Percentiles rank a stretch among this genome's conserved stretches.
These are phyloP conservation scores for Barnettozyma populi DNA, from an alignment of 805 yeast genomes.

Conservation along the genomic window DNA sequence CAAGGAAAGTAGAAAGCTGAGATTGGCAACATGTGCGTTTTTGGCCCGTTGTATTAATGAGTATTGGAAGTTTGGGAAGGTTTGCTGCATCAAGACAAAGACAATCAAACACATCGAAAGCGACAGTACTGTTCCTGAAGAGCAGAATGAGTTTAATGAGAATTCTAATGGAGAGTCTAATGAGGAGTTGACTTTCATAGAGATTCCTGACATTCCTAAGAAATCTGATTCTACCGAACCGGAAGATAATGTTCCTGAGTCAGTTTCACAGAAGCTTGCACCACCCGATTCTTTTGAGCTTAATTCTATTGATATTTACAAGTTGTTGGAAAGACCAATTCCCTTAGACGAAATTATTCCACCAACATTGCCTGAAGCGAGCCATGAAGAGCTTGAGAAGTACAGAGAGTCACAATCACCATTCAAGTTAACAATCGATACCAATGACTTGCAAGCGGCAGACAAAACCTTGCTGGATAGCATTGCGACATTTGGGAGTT, in stretches of 20 bases:
- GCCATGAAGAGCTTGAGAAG: constrained; percentile 26
- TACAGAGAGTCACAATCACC: constrained; percentile 17
- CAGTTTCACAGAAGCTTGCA: not conserved
- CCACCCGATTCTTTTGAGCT: not conserved
- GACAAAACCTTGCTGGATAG: constrained; percentile 32
- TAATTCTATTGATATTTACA: constrained; percentile 33
- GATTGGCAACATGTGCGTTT: constrained; percentile 61
- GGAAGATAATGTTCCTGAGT: constrained; percentile 1
- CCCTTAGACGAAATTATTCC: constrained; percentile 30
- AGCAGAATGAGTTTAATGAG: constrained; percentile 1
- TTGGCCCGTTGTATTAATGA: constrained; percentile 71
- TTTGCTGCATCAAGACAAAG: constrained; percentile 53
- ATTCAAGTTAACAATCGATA: constrained; percentile 29
- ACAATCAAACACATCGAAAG: constrained; percentile 32
- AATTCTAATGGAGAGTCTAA: too few relatives aligned
- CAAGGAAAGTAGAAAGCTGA: constrained; percentile 62
- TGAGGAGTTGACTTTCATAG: not conserved
- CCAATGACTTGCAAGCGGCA: constrained; percentile 27
- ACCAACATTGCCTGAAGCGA: constrained; percentile 25
- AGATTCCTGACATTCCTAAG: constrained; percentile 3
- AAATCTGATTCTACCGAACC: constrained; percentile 3
- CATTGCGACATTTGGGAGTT: constrained; percentile 29
- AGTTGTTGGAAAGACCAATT: constrained; percentile 29
- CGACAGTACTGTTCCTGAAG: constrained; percentile 11
- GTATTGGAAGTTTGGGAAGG: constrained; percentile 73